Conservation (phyloP, 2,329 filamentous ascomycete genomes). For the Phoma sp. region DNA sequence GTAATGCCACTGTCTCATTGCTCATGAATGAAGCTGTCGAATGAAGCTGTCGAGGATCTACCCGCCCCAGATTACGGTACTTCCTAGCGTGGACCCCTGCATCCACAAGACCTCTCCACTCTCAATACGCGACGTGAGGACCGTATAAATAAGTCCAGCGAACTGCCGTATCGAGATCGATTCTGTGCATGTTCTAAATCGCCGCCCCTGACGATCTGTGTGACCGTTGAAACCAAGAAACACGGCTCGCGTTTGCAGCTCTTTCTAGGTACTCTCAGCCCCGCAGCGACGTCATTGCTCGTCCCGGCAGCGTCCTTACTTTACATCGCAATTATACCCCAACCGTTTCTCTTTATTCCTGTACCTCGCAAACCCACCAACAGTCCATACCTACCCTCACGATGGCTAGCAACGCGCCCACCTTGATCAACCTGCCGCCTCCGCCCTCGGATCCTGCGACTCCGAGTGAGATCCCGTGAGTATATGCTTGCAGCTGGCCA, state of each 20-base stretch:
- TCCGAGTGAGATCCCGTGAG: conserved; percentile 88
- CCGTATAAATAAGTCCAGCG: not conserved
- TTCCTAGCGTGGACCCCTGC: conserved; percentile 7
- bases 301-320: conserved; percentile 7
- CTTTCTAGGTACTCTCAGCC: conserved; percentile 3
- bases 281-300: conserved; percentile 16
- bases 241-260: conserved; percentile 10
- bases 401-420: conserved; percentile 59
- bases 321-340: conserved; percentile 6
- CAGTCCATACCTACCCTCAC: conserved; percentile 4
- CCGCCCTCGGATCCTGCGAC: conserved; percentile 83
- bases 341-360: not conserved
- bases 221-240: not conserved
- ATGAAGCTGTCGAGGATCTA: too few species aligned
- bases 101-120: conserved; percentile 11
- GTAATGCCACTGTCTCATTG: too few species aligned
- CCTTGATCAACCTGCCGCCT: conserved; percentile 82
- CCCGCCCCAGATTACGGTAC: not conserved
- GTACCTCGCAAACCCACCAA: not conserved
- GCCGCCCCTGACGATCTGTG: conserved; percentile 12
- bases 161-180: not conserved
- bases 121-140: not conserved
- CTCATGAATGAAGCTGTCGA: too few species aligned
- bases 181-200: not conserved
- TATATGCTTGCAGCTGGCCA: not conserved